Evolutionary conservation across 2,329 filamentous ascomycete genomes (phyloP), one percentile per base, ranked within the genome.

Genomic region (Cercospora sesami): DNA sequence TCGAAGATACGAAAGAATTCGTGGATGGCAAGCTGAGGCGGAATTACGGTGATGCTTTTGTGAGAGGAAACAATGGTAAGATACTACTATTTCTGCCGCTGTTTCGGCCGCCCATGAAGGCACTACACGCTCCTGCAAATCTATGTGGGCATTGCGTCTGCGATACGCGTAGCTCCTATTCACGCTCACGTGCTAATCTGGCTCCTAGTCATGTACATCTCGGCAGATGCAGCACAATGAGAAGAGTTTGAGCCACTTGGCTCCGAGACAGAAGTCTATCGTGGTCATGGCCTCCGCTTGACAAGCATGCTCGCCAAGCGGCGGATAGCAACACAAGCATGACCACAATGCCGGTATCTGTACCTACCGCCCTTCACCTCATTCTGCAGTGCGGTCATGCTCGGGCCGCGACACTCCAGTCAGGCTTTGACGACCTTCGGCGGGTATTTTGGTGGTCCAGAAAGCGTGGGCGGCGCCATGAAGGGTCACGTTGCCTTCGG

Each of bases 1-100:
- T 99, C 31, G 95, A 99, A 81, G 95, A 97, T 82, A 96, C 93
- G 21, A 90, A 92, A 72, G 95, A 99, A 82, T 93, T 90, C 75
- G 91, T 97, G 73, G 91, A 96, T 77, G 94, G 94, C 51, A 87
- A 89, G 72, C 88, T 94, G 81, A 87, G 91, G 75, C 87, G 92
- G 75, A 91, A 87, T 64, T 97, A 97, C 79, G 94, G 94, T 7
- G 94, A 98, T 84, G 93, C 94, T 5, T 98, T 98, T 79, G 91
- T 98, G 67, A 87, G 94, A 80, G 94, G 94, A 74, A 98, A 98
- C 82, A 98, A 98, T 77, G 94, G 94, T 96, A 73, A 63, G 74
- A 9, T 18, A 3, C 2, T n/a, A 10, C 53, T 57, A 42, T 42
- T 8, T n/a, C 16, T n/a, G 16, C 14, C 16, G 14, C 36, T 42